phyloP scores from a whole-genome alignment of 2,329 filamentous ascomycete genomes.

The Phaeosphaeria sp. region DNA sequence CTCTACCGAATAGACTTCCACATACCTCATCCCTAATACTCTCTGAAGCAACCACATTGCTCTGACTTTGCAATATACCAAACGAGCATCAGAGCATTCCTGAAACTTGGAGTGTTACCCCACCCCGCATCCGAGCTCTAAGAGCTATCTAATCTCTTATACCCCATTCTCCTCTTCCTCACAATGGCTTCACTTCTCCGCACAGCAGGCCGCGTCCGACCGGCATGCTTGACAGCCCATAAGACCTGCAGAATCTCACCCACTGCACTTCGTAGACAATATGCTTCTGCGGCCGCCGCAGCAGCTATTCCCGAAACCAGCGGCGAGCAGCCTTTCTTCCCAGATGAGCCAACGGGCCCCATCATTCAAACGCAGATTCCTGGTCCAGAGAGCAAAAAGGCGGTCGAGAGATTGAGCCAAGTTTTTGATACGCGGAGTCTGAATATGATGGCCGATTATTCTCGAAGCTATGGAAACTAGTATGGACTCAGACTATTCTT shows the following conservation, averaged over 20 bases:
- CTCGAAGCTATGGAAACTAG: conserved; percentile 72
- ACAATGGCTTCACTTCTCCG: conserved; percentile 44
- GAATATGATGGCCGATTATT: conserved; percentile 63
- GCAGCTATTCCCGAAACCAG: conserved; percentile 37
- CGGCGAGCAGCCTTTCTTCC: conserved; percentile 60
- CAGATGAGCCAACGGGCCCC: conserved; percentile 65
- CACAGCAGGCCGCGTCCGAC: conserved; percentile 30
- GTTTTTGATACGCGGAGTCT: conserved; percentile 87
- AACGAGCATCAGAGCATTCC: not conserved
- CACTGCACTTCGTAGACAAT: conserved; percentile 30
- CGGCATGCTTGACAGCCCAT: conserved; percentile 22
- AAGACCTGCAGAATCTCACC: conserved; percentile 22
- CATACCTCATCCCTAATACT: conserved; percentile 1
- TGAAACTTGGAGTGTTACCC: not conserved
- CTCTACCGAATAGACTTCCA: not conserved
- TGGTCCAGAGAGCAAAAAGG: conserved; percentile 75
- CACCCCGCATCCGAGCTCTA: not conserved
- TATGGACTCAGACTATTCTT: conserved; percentile 30
- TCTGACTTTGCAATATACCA: not conserved
- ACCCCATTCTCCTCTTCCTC: not conserved
- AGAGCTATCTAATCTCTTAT: conserved; percentile 1
- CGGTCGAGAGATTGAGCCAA: conserved; percentile 73
- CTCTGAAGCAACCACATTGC: no score
- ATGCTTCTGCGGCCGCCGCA: conserved; percentile 42
- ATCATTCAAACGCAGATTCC: conserved; percentile 69